A percentile compares a stretch with the other conserved stretches of the same genome.
phyloP scores from a whole-genome alignment of 495 filamentous ascomycete genomes.

The Aspergillus leporis region DNA sequence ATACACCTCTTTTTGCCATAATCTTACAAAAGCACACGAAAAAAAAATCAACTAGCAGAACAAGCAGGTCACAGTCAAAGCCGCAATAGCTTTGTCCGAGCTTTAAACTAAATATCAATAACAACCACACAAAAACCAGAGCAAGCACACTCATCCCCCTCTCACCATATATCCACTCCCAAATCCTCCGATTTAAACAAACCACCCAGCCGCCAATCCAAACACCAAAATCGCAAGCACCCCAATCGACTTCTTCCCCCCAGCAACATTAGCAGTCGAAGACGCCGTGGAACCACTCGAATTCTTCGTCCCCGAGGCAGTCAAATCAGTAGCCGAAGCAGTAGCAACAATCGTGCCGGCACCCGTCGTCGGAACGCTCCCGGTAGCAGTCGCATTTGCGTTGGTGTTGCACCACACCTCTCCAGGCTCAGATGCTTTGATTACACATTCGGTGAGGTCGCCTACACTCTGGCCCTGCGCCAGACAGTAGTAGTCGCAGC shows the following conservation, averaged over 20 bases:
- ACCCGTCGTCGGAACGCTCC: constrained; percentile 22
- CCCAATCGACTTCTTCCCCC: background rate
- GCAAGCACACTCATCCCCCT: too few species aligned
- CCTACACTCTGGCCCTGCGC: constrained; percentile 37
- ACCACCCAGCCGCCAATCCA: background rate
- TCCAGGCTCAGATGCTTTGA: constrained; percentile 30
- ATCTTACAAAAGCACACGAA: background rate
- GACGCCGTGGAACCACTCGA: background rate
- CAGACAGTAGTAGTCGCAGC: constrained; percentile 47
- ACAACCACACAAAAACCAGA: background rate
- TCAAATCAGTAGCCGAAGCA: background rate
- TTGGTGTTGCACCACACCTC: constrained; percentile 40
- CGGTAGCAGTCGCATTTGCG: constrained; percentile 39
- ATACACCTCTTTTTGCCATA: too few species aligned
- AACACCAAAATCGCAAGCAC: background rate
- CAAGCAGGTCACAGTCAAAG: too few species aligned
- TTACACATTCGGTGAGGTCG: constrained; percentile 36
- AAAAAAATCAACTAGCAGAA: too few species aligned
- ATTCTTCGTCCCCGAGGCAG: constrained; percentile 4
- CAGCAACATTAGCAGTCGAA: background rate
- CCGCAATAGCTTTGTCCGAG: too few species aligned
- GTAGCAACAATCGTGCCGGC: constrained; percentile 22
- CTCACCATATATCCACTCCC: too few species aligned
- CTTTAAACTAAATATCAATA: background rate
- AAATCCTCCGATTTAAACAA: background rate